phyloP scores from a whole-genome alignment of 768 basidiomycete genomes.

The Boletus insuetus region DNA sequence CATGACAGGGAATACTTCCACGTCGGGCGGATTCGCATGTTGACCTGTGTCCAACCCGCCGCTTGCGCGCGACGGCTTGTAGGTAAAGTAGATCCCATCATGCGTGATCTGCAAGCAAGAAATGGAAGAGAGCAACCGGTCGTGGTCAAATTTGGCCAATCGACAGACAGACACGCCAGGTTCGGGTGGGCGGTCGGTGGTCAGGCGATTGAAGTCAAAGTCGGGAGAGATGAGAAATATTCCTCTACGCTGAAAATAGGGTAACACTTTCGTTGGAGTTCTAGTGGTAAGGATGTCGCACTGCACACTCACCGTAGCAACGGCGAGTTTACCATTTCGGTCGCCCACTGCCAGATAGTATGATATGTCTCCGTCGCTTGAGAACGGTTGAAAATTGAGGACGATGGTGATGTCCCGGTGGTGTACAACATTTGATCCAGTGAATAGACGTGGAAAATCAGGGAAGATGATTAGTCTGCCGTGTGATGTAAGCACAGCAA shows the following conservation, averaged over 20 bases:
- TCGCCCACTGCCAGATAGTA: slow-evolving; percentile 49
- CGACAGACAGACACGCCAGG: slow-evolving; percentile 25
- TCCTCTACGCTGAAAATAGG: slow-evolving; percentile 19
- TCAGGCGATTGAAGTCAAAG: slow-evolving; percentile 17
- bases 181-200: slow-evolving; percentile 33
- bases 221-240: slow-evolving; percentile 26
- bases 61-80: slow-evolving; percentile 10
- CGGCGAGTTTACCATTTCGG: slow-evolving; percentile 39
- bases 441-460: slow-evolving; percentile 26
- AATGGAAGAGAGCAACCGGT: slow-evolving; percentile 24
- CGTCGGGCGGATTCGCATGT: background rate
- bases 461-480: slow-evolving; percentile 28
- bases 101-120: slow-evolving; percentile 57
- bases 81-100: slow-evolving; percentile 48
- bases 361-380: slow-evolving; percentile 26
- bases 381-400: slow-evolving; percentile 24
- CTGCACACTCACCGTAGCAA: slow-evolving; percentile 41
- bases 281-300: background rate
- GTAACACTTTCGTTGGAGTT: background rate
- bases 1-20: background rate
- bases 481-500: slow-evolving; percentile 29
- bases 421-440: slow-evolving; percentile 32
- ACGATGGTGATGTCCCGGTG: slow-evolving; percentile 36
- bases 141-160: slow-evolving; percentile 10
- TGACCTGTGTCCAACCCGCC: background rate